Base-by-base conservation (phyloP, 2,329 filamentous ascomycete genomes). In the Penicillium hesseltinei region DNA sequence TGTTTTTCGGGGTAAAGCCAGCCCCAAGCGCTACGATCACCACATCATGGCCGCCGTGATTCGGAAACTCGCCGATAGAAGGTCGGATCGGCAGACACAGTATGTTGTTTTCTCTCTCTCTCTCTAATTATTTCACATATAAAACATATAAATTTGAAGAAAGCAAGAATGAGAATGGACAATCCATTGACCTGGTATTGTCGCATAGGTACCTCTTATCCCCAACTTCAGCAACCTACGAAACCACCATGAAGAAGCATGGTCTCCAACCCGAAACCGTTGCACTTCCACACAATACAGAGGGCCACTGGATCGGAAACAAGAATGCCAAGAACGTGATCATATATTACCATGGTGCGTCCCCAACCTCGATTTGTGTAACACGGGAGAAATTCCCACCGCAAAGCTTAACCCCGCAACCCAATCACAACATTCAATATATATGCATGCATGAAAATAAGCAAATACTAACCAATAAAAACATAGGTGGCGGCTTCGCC, bases 401-500 rank as follows among this genome's bases (percentile, higher is more conserved):
- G 13, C 7, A 49, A 43, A 13, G 5, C 9, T 17, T 19, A 46
- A 23, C 19, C 13, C 31, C 23, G 11, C 23, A 4, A 4, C 23
- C 23, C 23, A n/a, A 25, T 40, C 44, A 7, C 3, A 44, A 17
- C 19, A 23, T 23, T 15, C 3, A 8, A 31, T n/a, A 29, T 39
- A 27, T 10, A 23, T 23, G 23, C 23, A 4, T 5, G 23, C 23
- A 27, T 8, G 8, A 27, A 27, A 27, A 27, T 2, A 11, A 4
- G 3, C 11, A 31, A 11, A 31, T 5, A 31, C 19, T 27, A 48
- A 38, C n/a, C n/a, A 11, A 39, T 31, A 44, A 43, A 27, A 52
- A 19, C 1, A 23, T 25, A 82, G 80, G 81, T 27, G 83, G 84
- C 46, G 84, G 83, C 6, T 86, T 82, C 65, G 77, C 76, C 3